Conservation (phyloP, 345 rosid genomes). For the Raphanus sativus region DNA sequence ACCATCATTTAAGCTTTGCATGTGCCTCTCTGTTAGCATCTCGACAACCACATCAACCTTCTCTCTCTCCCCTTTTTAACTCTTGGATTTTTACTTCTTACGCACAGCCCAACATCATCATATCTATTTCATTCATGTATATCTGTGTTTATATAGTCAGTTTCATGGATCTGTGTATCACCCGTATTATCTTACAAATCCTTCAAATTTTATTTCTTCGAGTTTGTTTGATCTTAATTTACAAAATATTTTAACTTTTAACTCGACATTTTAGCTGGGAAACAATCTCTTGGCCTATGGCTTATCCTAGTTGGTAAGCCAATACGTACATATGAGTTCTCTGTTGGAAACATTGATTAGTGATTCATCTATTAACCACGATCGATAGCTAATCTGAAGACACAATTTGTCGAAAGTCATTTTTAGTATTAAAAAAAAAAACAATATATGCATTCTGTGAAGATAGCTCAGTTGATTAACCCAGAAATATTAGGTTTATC, state of each 20-base stretch:
- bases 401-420: not conserved
- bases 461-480: not conserved
- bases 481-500: not conserved
- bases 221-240: constrained; percentile 4
- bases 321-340: not conserved
- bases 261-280: not conserved
- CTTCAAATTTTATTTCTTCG: not conserved
- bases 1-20: constrained; percentile 48
- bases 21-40: constrained; percentile 46
- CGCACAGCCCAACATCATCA: constrained; percentile 41
- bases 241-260: not conserved
- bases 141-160: not conserved
- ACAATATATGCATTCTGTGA: not conserved
- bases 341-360: not conserved
- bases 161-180: constrained; percentile 21
- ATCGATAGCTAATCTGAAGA: not conserved
- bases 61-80: constrained; percentile 29
- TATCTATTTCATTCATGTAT: constrained; percentile 8
- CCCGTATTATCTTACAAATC: not conserved
- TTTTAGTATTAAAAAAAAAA: not conserved
- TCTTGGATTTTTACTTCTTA: constrained; percentile 39
- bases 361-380: not conserved
- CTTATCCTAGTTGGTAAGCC: not conserved
- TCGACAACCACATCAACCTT: constrained; percentile 44
- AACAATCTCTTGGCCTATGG: not conserved